Base-by-base conservation (phyloP, 1,139 yeast genomes). In the Kodamaea plutei region DNA sequence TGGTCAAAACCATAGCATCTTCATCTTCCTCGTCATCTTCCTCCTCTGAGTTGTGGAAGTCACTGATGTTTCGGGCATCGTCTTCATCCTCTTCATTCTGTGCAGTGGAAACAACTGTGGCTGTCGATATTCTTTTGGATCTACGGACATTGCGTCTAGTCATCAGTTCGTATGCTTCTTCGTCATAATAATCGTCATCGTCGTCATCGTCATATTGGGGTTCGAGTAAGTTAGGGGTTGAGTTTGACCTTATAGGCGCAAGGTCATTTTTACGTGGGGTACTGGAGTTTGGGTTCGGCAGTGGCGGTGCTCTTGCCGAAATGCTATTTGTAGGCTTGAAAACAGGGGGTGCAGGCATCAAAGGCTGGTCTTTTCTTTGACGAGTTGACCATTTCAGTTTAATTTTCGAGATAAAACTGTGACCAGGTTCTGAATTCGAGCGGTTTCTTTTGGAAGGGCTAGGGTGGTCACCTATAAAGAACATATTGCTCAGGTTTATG, bases 41-140 rank as follows among this genome's bases (percentile, higher is more conserved):
- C 27, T 61, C 68, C 30, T 64, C 70, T 2, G 65, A 59, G 27
- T 54, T 50, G 32, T 59, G 64, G 18, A 61, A 50, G 30, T 58
- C 66, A 33, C 64, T 56, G 31, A 60, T 35, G 30, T 58, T 49
- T 21, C 52, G 58, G 10, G 22, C 25, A 17, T 52, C 50, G 37
- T 55, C 63, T 6, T 56, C 62, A 21, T 53, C 59, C 8, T 53
- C 52, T 8, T 58, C 63, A 12, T 45, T 23, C 13, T 8, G 16
- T 22, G 20, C 22, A 10, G 14, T 10, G 14, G 31, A 17, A 8
- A 19, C 14, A 5, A 25, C 10, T 7, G 13, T 21, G 8, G 14
- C 9, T 4, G 23, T 8, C 5, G 23, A 9, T 10, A 11, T 13
- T 11, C 12, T 25, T n/a, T 38, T 44, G 5, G 23, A 37, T 20